Base-by-base conservation (phyloP, 2,329 filamentous ascomycete species). In the Harringtonia aguacate region DNA sequence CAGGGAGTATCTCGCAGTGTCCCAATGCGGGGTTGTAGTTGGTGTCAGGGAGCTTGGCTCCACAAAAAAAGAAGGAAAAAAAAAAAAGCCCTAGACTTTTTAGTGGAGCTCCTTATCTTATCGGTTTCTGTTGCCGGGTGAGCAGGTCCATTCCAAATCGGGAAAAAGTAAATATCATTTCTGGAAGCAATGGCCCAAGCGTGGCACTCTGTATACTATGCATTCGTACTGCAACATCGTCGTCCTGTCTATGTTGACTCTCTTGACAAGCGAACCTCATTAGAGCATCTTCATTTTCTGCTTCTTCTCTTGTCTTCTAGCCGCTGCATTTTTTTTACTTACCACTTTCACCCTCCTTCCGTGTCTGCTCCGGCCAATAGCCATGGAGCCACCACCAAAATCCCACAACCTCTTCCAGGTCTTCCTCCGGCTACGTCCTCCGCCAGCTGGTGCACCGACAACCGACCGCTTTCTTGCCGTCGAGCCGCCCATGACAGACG, bases 371-470 rank as follows among this genome's bases (percentile, higher is more conserved):
- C 22, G 22, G 20, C 14, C 12, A 10, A 3, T 17, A 28, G 27
- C 21, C 28, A 70, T 69, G 67, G 65, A 69, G 47, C 35, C 48
- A 18, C 41, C 50, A 14, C 50, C 54, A n/a, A 65, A 53, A 57
- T 52, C 56, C 24, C 55, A 58, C 47, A 77, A 75, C 49, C 77
- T 95, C 31, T 97, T 97, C 61, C 83, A 95, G 64, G 90, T 97
- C 46, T 95, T 86, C 58, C 73, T 97, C 34, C 85, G 90, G 39
- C 69, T 97, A 39, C 81, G 84, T 15, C 84, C 84, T n/a, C 73
- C 81, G 4, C 67, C 67, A 45, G 57, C 68, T 55, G 61, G 64
- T 37, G 57, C 63, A 17, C 45, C 64, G 36, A 55, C 60, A 48
- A 57, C 68, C 0, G 82, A 88, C 47, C 80, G 85, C 41, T 94